Evolutionary conservation across 208 protist species (phyloP).

Genomic region (Vickermania ingenoplastis): DNA sequence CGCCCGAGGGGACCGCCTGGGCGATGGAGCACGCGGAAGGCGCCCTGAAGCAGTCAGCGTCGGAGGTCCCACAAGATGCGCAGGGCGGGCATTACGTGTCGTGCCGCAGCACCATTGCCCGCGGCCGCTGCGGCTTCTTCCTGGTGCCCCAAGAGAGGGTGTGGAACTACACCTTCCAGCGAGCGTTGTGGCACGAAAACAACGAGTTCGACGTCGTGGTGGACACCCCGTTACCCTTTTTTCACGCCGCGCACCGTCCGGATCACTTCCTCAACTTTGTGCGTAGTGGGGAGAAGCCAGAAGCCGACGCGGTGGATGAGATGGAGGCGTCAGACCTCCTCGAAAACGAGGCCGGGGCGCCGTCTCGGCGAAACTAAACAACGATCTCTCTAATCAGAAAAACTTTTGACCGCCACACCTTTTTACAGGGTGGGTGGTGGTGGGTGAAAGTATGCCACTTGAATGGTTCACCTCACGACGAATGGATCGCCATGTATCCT

Average conservation of each 20-base stretch:
- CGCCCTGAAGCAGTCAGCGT: conserved; percentile 42
- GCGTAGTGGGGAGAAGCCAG: conserved; percentile 21
- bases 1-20: conserved; percentile 70
- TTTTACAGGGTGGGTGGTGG: no score
- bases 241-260: conserved; percentile 53
- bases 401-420: no score
- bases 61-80: conserved; percentile 11
- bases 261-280: conserved; percentile 87
- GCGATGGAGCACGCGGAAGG: conserved; percentile 36
- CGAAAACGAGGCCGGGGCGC: no score
- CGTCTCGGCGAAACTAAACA: no score
- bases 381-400: no score
- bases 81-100: conserved; percentile 22
- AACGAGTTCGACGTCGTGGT: conserved; percentile 68
- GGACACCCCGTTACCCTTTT: conserved; percentile 63
- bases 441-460: no score
- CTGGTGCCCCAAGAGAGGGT: conserved; percentile 51
- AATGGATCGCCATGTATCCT: no score
- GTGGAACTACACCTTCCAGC: conserved; percentile 88
- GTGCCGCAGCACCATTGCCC: conserved; percentile 53
- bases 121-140: conserved; percentile 65
- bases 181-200: conserved; percentile 61
- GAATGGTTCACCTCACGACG: no score
- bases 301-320: conserved; percentile 40
- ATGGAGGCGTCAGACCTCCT: conserved; percentile 36